Conservation (phyloP, 352 stramenopile genomes). For the Globisporangium irregulare region DNA sequence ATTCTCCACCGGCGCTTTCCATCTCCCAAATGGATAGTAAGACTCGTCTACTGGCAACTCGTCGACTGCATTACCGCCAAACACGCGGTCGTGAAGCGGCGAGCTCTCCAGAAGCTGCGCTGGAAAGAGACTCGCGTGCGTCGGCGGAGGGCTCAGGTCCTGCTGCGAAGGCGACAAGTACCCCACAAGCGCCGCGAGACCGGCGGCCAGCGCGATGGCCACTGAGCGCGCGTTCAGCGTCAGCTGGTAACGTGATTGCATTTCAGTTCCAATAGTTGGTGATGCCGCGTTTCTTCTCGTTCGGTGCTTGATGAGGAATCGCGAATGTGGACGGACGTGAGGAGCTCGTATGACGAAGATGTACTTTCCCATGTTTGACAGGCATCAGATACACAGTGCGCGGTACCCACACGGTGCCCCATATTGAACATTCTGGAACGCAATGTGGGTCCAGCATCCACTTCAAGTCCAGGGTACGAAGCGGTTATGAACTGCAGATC, state of each 20-base stretch:
- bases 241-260: constrained; percentile 10
- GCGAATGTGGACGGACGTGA: neutral
- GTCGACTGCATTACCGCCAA: neutral
- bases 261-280: neutral
- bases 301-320: neutral
- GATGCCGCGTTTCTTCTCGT: neutral
- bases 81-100: constrained; percentile 22
- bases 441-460: neutral
- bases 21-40: constrained; percentile 37
- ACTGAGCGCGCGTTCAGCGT: constrained; percentile 9
- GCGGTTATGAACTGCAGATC: neutral
- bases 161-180: constrained; percentile 26
- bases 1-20: constrained; percentile 21
- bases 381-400: neutral
- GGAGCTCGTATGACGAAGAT: neutral
- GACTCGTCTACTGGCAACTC: neutral
- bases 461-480: neutral
- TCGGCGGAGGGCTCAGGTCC: constrained; percentile 21
- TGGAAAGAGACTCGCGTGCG: constrained; percentile 29
- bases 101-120: constrained; percentile 10
- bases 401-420: neutral
- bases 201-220: neutral
- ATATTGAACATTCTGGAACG: neutral
- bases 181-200: constrained; percentile 22
- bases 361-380: neutral